Conservation (phyloP, 805 yeast species). For the Kazachstania africana region DNA sequence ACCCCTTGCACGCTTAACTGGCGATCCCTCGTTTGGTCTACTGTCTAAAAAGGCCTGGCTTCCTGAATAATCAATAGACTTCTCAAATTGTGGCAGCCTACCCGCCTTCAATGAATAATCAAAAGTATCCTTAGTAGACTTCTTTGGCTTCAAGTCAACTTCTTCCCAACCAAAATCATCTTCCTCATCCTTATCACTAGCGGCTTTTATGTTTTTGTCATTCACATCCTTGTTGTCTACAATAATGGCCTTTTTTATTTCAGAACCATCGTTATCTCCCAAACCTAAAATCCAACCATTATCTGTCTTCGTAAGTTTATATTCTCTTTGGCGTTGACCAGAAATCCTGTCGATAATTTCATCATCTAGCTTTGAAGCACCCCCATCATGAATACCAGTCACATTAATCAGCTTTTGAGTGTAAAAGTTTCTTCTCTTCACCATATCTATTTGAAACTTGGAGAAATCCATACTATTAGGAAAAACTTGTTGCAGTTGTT, state of each 20-base stretch:
- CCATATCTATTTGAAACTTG: constrained; percentile 84
- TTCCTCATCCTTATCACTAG: constrained; percentile 22
- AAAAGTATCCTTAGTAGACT: constrained; percentile 13
- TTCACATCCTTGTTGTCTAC: constrained; percentile 29
- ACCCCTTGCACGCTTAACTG: constrained; percentile 6
- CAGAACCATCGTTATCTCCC: constrained; percentile 32
- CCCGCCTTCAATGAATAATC: constrained; percentile 34
- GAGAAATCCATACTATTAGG: constrained; percentile 86
- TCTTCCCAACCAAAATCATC: constrained; percentile 61
- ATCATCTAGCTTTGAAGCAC: constrained; percentile 27
- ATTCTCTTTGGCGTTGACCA: constrained; percentile 69
- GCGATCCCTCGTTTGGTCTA: constrained; percentile 14
- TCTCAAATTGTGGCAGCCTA: constrained; percentile 26
- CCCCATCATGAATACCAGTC: constrained; percentile 61
- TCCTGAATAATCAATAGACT: constrained; percentile 11
- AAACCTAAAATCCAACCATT: constrained; percentile 79
- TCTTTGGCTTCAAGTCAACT: constrained; percentile 32
- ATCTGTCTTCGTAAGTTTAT: constrained; percentile 61
- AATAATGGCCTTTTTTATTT: constrained; percentile 35
- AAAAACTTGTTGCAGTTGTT: constrained; percentile 72
- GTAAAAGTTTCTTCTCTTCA: constrained; percentile 77
- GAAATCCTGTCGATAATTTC: constrained; percentile 44
- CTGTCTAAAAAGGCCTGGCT: constrained; percentile 24
- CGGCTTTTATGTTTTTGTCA: constrained; percentile 6
- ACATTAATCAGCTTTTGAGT: constrained; percentile 81